Percentiles rank a stretch among this genome's conserved stretches.
Conservation (phyloP, 495 filamentous ascomycete genomes). For the Clavariopsis aquatica region DNA sequence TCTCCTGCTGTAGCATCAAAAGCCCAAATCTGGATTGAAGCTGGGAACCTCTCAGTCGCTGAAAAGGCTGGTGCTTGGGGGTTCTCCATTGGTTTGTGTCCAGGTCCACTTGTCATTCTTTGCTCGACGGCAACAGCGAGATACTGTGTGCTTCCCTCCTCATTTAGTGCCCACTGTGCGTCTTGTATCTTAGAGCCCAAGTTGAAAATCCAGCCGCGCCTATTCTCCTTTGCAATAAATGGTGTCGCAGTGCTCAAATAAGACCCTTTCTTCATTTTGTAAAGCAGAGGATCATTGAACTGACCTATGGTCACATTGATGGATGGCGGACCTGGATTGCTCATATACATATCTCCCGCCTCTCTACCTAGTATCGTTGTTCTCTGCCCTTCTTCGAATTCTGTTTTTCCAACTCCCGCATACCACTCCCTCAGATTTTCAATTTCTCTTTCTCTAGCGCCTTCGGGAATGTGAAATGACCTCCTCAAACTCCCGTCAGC, state of each 20-base stretch:
- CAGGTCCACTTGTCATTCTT: neutral
- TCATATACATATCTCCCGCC: conserved; percentile 49
- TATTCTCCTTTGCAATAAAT: conserved; percentile 43
- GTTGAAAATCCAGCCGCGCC: conserved; percentile 61
- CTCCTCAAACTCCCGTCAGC: conserved; percentile 43
- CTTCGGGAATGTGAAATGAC: conserved; percentile 50
- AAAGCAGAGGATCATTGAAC: conserved; percentile 47
- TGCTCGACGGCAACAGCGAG: conserved; percentile 54
- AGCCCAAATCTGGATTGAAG: conserved; percentile 61
- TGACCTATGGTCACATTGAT: conserved; percentile 58
- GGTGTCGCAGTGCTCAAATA: conserved; percentile 49
- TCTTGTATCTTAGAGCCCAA: conserved; percentile 55
- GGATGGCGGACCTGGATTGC: conserved; percentile 38
- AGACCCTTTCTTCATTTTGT: conserved; percentile 49
- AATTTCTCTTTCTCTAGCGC: conserved; percentile 49
- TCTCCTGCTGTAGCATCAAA: conserved; percentile 48
- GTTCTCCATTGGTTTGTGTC: conserved; percentile 32
- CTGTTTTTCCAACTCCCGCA: conserved; percentile 45
- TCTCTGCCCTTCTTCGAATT: conserved; percentile 47
- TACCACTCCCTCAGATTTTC: conserved; percentile 61
- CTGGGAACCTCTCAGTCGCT: conserved; percentile 51
- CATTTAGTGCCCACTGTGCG: conserved; percentile 61
- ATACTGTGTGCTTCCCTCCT: conserved; percentile 55
- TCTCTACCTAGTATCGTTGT: conserved; percentile 27
- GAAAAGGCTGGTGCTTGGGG: conserved; percentile 52